Conservation (phyloP, 768 basidiomycete species). For the Neoboletus brunneissimus region DNA sequence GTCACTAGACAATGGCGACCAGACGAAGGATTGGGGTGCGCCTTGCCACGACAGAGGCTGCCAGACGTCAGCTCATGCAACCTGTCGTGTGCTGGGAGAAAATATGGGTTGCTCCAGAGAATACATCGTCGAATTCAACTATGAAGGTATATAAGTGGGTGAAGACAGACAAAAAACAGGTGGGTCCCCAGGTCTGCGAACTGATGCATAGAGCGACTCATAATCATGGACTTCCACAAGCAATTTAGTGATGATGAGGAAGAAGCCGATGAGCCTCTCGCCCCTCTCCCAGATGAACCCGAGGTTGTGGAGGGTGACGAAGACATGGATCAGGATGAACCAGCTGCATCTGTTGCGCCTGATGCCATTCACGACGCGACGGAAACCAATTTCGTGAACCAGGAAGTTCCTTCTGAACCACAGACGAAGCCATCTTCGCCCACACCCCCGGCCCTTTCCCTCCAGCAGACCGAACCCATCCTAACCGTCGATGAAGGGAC, state of each 20-base stretch:
- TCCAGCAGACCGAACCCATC: conserved; percentile 45
- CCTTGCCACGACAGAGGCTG: conserved; percentile 73
- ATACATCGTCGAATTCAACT: conserved; percentile 50
- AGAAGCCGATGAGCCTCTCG: conserved; percentile 74
- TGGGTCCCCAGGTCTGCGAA: conserved; percentile 30
- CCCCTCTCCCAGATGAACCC: conserved; percentile 73
- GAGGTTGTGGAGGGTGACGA: conserved; percentile 75
- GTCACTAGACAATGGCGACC: conserved; percentile 52
- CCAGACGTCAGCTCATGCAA: conserved; percentile 82
- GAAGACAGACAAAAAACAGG: conserved; percentile 76
- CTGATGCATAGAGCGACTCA: background rate
- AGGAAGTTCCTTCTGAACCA: conserved; percentile 45
- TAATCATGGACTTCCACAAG: conserved; percentile 37
- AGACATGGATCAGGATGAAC: conserved; percentile 71
- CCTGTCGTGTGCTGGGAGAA: conserved; percentile 89
- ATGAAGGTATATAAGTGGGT: conserved; percentile 77
- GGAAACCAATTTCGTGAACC: conserved; percentile 34
- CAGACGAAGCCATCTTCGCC: conserved; percentile 66
- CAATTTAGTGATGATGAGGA: conserved; percentile 89
- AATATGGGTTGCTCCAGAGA: conserved; percentile 62
- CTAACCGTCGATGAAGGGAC: conserved; percentile 37
- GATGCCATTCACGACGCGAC: conserved; percentile 39
- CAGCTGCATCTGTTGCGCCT: conserved; percentile 38
- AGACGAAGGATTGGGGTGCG: conserved; percentile 76
- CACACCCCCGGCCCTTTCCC: conserved; percentile 61